phyloP scores from a whole-genome alignment of 2,329 filamentous ascomycete genomes.

The Aspergillus unguis region DNA sequence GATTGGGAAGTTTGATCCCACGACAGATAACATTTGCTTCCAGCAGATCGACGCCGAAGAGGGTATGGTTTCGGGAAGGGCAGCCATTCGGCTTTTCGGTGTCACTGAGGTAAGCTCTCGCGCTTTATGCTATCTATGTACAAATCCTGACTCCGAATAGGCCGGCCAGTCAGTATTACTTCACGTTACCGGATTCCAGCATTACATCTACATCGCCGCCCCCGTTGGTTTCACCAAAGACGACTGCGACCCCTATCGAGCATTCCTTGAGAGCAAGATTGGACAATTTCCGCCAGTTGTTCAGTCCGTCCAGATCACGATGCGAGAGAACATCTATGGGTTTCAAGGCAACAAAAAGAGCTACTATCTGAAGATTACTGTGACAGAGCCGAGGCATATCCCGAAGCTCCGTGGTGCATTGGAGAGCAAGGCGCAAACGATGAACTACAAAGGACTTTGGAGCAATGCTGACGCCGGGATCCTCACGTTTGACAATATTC shows the following conservation, averaged over 20 bases:
- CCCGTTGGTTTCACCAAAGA: constrained; percentile 74
- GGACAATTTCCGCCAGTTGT: constrained; percentile 72
- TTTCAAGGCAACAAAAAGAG: constrained; percentile 92
- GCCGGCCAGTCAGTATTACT: constrained; percentile 85
- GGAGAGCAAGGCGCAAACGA: constrained; percentile 60
- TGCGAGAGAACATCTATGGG: constrained; percentile 87
- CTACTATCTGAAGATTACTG: constrained; percentile 89
- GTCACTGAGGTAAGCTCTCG: constrained; percentile 65
- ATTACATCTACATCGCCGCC: constrained; percentile 92
- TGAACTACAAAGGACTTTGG: constrained; percentile 93
- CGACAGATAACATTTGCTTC: constrained; percentile 72
- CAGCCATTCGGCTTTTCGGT: constrained; percentile 87
- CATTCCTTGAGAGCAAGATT: constrained; percentile 74
- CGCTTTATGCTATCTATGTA: constrained; percentile 15
- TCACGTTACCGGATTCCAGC: constrained; percentile 92
- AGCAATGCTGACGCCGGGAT: constrained; percentile 66
- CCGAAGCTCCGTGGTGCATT: constrained; percentile 70
- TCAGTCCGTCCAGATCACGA: constrained; percentile 73
- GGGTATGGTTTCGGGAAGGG: constrained; percentile 70
- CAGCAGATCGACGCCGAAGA: constrained; percentile 96
- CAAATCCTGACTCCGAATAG: constrained; percentile 32
- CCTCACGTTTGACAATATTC: constrained; percentile 91
- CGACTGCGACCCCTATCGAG: constrained; percentile 74
- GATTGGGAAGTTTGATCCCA: constrained; percentile 59
- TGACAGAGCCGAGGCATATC: constrained; percentile 84